Percentiles rank a stretch among this genome's conserved stretches.
Conservation (phyloP, 345 rosid species). For the Triadica sebifera region DNA sequence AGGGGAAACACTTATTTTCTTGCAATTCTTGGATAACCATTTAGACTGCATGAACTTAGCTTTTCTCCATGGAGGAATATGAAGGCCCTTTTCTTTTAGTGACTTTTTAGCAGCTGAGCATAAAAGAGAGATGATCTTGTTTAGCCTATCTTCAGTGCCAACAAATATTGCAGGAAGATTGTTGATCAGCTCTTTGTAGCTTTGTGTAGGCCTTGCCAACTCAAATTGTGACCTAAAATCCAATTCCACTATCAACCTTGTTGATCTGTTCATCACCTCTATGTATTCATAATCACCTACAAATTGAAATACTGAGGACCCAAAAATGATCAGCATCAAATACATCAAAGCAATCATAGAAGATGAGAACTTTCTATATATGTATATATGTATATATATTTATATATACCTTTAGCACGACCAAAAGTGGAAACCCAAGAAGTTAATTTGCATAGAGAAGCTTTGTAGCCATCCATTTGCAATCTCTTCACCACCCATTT, state of each 20-base stretch:
- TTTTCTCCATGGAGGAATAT: slow-evolving; percentile 59
- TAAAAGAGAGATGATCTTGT: slow-evolving; percentile 35
- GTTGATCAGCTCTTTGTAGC: slow-evolving; percentile 37
- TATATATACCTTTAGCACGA: slow-evolving; percentile 14
- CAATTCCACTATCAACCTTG: slow-evolving; percentile 49
- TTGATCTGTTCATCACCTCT: slow-evolving; percentile 32
- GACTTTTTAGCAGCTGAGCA: slow-evolving; percentile 46
- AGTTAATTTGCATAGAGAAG: slow-evolving; percentile 32
- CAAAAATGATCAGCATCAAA: neutral
- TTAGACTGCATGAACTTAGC: slow-evolving; percentile 48
- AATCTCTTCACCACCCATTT: slow-evolving; percentile 31
- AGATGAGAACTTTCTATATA: too few species aligned
- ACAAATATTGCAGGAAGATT: slow-evolving; percentile 41
- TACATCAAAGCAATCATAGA: too few species aligned
- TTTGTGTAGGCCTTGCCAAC: slow-evolving; percentile 38
- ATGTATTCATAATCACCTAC: slow-evolving; percentile 42
- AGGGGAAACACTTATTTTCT: slow-evolving; percentile 25
- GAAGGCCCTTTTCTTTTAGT: slow-evolving; percentile 40
- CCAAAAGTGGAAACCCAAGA: slow-evolving; percentile 25
- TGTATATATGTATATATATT: neutral
- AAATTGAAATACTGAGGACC: slow-evolving; percentile 29
- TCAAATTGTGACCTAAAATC: slow-evolving; percentile 59
- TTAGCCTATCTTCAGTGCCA: slow-evolving; percentile 43
- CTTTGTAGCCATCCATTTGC: slow-evolving; percentile 32
- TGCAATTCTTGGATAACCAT: slow-evolving; percentile 49